Conservation (phyloP, 73 alveolate species). For the Tetrahymena elliotti region DNA sequence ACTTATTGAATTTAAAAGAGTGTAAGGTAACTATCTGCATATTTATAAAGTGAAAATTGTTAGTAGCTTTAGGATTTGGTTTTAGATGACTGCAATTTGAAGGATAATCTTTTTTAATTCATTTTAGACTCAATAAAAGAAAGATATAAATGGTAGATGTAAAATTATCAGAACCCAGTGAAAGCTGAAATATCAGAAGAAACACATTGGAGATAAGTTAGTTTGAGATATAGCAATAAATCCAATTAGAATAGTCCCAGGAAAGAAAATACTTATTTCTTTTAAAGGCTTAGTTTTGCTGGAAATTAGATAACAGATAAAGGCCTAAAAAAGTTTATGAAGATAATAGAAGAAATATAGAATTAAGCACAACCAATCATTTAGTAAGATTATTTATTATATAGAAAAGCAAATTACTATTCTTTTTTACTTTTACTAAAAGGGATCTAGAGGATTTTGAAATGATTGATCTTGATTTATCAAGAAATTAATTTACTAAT, state of each 20-base stretch:
- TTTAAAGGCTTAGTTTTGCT: background rate
- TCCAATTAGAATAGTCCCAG: background rate
- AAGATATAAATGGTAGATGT: background rate
- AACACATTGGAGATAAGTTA: background rate
- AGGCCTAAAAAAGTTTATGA: background rate
- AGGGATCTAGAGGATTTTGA: background rate
- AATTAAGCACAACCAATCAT: background rate
- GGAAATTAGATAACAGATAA: background rate
- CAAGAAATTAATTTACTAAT: background rate
- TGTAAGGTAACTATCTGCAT: background rate
- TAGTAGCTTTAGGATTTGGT: background rate
- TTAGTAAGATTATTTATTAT: background rate
- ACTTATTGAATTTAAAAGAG: background rate
- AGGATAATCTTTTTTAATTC: background rate
- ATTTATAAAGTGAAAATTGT: background rate
- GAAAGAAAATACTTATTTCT: background rate
- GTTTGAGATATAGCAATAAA: background rate
- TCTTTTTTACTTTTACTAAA: background rate
- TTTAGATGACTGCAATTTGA: background rate
- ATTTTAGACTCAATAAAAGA: background rate
- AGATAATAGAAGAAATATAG: background rate
- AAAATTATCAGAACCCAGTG: background rate
- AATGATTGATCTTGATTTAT: background rate
- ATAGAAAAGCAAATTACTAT: background rate
- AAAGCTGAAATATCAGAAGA: background rate